Evolutionary conservation across 1,284 basidiomycete genomes (phyloP).

Genomic region (Cryptococcus sp.): DNA sequence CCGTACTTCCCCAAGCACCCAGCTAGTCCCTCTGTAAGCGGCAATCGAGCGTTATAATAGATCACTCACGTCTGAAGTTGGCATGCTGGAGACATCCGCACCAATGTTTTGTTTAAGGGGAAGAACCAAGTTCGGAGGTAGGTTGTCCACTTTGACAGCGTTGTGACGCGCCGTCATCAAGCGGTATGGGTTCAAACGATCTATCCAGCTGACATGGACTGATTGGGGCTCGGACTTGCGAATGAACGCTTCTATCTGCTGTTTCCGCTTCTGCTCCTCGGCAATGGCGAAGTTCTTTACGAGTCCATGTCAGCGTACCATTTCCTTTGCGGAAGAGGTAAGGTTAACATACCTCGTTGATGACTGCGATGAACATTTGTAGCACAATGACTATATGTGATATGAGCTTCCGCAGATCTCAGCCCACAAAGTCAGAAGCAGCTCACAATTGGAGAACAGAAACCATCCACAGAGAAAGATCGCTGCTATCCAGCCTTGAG

Average conservation of each 20-base stretch:
- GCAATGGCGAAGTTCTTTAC: slow-evolving; percentile 82
- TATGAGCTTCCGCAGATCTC: slow-evolving; percentile 4
- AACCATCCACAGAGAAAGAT: slow-evolving; percentile 85
- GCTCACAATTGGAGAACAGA: slow-evolving; percentile 87
- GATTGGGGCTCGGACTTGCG: slow-evolving; percentile 53
- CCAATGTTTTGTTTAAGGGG: slow-evolving; percentile 75
- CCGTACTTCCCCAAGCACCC: slow-evolving; percentile 9
- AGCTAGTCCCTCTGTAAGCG: background rate
- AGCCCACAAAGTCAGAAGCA: background rate
- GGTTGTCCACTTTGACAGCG: slow-evolving; percentile 66
- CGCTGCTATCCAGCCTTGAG: slow-evolving; percentile 72
- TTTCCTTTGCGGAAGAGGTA: background rate
- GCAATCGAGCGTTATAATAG: too few species aligned
- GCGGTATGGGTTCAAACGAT: slow-evolving; percentile 82
- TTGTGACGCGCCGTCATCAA: slow-evolving; percentile 75
- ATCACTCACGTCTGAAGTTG: slow-evolving; percentile 11
- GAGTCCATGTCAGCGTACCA: background rate
- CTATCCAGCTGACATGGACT: slow-evolving; percentile 65
- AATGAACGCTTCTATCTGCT: slow-evolving; percentile 68
- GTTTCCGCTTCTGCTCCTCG: slow-evolving; percentile 82
- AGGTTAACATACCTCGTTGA: slow-evolving; percentile 68
- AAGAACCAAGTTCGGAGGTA: slow-evolving; percentile 70
- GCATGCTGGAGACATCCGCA: slow-evolving; percentile 57
- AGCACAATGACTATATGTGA: slow-evolving; percentile 74
- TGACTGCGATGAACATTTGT: slow-evolving; percentile 98